Evolutionary conservation across 495 filamentous ascomycete species (phyloP), one percentile per base, ranked within the genome.

Genomic region (Penicillium longicatenatum): DNA sequence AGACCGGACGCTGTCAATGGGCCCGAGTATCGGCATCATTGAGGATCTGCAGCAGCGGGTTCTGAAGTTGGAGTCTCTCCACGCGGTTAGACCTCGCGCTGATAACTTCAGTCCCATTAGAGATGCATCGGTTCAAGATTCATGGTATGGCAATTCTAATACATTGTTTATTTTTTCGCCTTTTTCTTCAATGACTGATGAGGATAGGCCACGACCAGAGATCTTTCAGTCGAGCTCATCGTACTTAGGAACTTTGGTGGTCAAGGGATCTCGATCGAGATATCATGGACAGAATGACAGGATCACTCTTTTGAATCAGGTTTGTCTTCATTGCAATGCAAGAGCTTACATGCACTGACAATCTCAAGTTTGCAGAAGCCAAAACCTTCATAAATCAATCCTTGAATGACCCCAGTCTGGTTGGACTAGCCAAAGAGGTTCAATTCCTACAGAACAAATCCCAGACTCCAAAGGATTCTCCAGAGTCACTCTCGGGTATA

Each of bases 11-110:
- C 10, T 6, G 9, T 26, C 20, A 26, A 39, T 29, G n/a, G 48
- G 24, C 16, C 16, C 42, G 8, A 61, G 50, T 4, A 31, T 55
- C 1, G 68, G 68, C 11, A 52, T 71, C 44, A 58, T 71, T 16
- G 68, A 69, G 37, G 63, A 67, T 55, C 55, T 71, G 0, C 68
- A 69, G 47, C 61, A 63, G 24, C 66, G 68, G 8, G 31, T 71
- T 14, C 33, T 42, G 16, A 54, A 56, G 22, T 30, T 69, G 3
- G 68, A 71, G 50, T 63, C 60, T 5, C 50, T 63, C 16, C 55
- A 65, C 9, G 52, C 63, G 12, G 21, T 60, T 35, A 49, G 20
- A 31, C n/a, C 56, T 6, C 17, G 47, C 19, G 47, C 51, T 42
- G 22, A 30, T 4, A 57, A 35, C 24, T 52, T 24, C 11, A 35